phyloP scores from a whole-genome alignment of 2,329 filamentous ascomycete genomes.

The Penicillium griseofulvum region DNA sequence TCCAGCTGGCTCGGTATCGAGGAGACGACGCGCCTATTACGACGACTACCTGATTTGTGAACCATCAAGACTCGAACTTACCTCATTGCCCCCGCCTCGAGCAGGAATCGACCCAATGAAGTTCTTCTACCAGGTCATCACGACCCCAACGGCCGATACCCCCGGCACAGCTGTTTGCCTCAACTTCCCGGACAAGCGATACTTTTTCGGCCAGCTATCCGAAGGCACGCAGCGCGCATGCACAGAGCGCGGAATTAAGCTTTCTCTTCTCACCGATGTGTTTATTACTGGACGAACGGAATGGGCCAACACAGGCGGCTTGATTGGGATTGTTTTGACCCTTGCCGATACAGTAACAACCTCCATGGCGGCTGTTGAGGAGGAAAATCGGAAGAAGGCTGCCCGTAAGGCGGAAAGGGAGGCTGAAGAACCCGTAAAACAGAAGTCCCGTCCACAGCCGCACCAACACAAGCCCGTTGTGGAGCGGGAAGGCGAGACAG shows the following conservation, averaged over 20 bases:
- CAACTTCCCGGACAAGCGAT: conserved; percentile 77
- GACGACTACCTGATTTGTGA: conserved; percentile 27
- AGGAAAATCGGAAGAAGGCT: conserved; percentile 44
- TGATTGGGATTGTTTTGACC: conserved; percentile 82
- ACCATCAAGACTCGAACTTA: conserved; percentile 11
- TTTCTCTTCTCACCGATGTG: conserved; percentile 69
- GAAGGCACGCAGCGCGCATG: conserved; percentile 83
- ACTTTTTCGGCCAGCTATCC: conserved; percentile 76
- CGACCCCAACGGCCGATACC: conserved; percentile 84
- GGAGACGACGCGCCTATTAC: neutral
- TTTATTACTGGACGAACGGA: conserved; percentile 77
- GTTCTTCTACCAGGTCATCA: conserved; percentile 70
- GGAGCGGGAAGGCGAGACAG: conserved; percentile 16
- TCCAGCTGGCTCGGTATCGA: neutral
- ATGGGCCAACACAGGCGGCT: conserved; percentile 75
- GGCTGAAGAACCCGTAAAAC: conserved; percentile 9
- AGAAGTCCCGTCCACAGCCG: conserved; percentile 18
- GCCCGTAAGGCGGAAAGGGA: conserved; percentile 3
- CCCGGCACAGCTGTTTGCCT: conserved; percentile 74
- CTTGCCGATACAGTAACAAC: conserved; percentile 65
- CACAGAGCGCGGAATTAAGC: conserved; percentile 62
- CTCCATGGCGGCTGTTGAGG: conserved; percentile 44
- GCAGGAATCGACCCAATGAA: conserved; percentile 57
- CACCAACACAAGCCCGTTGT: conserved; percentile 28
- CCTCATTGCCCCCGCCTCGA: neutral